phyloP scores from a whole-genome alignment of 345 rosid species.

The Chamaenerion angustifolium region DNA sequence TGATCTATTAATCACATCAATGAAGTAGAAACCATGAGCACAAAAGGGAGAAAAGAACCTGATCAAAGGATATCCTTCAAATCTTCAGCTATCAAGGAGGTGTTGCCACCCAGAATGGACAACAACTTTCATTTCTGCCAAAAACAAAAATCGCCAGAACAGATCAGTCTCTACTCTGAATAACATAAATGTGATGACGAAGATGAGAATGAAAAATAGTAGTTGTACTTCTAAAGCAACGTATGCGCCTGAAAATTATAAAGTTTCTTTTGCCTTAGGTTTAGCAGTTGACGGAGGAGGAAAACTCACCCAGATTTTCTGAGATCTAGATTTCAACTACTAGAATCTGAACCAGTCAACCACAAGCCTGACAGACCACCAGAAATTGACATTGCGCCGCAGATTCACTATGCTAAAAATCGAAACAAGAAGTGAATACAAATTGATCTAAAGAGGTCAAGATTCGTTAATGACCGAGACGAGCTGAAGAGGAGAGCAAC shows the following conservation, averaged over 20 bases:
- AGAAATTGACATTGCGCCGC: too few species aligned
- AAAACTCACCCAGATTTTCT: too few species aligned
- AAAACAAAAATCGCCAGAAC: not conserved
- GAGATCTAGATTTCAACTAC: too few species aligned
- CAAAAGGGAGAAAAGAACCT: slow-evolving; percentile 16
- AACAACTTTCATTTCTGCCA: slow-evolving; percentile 50
- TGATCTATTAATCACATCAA: not conserved
- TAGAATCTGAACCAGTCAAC: too few species aligned
- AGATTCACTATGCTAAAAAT: too few species aligned
- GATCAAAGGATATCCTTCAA: slow-evolving; percentile 50
- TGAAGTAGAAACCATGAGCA: not conserved
- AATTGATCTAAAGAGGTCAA: too few species aligned
- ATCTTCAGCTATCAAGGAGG: slow-evolving; percentile 31
- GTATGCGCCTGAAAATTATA: not conserved
- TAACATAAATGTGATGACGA: not conserved
- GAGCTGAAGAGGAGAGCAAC: too few species aligned
- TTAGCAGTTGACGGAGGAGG: not conserved
- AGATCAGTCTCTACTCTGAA: not conserved
- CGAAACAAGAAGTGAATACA: too few species aligned
- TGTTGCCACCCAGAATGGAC: slow-evolving; percentile 60
- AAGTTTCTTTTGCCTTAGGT: not conserved
- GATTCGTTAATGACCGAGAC: too few species aligned
- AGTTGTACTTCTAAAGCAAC: not conserved
- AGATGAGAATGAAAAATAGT: not conserved
- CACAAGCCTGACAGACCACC: too few species aligned